Base-by-base conservation (phyloP, 2,329 filamentous ascomycete species). In the Penicillium sp. region DNA sequence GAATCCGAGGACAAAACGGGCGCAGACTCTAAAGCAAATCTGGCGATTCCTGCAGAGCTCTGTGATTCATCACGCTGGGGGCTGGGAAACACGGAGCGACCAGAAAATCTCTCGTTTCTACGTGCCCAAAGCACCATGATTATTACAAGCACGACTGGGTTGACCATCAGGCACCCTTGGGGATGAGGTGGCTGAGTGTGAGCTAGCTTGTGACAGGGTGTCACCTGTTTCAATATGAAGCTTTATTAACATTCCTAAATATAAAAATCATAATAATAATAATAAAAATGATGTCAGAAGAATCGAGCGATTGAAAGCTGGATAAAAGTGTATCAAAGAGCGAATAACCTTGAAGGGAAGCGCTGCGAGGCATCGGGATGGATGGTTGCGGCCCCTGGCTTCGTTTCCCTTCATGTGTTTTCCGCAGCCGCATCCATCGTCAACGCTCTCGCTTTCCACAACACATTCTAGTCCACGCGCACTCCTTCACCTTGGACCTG, bases 371-470 rank as follows among this genome's bases (percentile, higher is more conserved):
- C 7, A 15, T 26, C 26, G 38, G 45, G n/a, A 15, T 30, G 21
- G 51, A 59, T 66, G 61, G 31, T 61, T 66, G 56, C 63, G 61
- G 64, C 62, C 64, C 65, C 62, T 65, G 56, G 64, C 55, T 64
- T 58, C 47, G 35, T 51, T 26, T 51, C 46, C 35, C 47, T 58
- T 60, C 50, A 63, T 64, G 55, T 59, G 52, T 64, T 67, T 69
- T 69, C 66, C 66, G 64, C 66, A 67, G 64, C 66, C 66, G 64
- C 65, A 68, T 68, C 63, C 65, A 65, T 63, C 58, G 54, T 53
- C 56, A 56, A 47, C 48, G 58, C 60, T 44, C 48, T 50, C 52
- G 26, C 45, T 53, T 54, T 53, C 49, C 60, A 60, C 60, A 46
- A 61, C 46, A 46, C 47, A 56, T 21, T 48, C 57, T 41, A 41